These are phyloP conservation scores for Tetrahymena borealis DNA, from an alignment of 73 alveolate species.

Conservation along the genomic window DNA sequence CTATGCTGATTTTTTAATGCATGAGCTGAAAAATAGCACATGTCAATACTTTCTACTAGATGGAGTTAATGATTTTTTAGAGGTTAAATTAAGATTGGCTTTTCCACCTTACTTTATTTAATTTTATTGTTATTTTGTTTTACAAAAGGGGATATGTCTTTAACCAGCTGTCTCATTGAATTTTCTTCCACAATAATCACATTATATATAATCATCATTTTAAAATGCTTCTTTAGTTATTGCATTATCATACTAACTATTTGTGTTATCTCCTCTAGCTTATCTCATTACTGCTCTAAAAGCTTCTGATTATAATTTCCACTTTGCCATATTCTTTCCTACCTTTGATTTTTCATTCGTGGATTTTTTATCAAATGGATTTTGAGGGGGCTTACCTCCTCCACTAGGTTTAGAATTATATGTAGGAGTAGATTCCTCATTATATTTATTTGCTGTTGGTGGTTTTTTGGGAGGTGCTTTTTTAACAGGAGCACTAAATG, in stretches of 20 bases:
- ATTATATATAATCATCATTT: neutral
- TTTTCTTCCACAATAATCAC: neutral
- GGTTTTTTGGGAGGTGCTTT: neutral
- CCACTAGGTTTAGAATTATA: neutral
- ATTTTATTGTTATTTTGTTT: neutral
- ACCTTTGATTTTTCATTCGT: neutral
- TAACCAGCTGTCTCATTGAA: neutral
- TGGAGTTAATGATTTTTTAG: neutral
- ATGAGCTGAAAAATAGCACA: too few relatives aligned
- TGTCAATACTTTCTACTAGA: neutral
- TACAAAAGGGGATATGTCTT: neutral
- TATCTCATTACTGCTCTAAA: slow-evolving; percentile 45
- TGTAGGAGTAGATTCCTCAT: neutral
- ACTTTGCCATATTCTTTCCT: slow-evolving; percentile 13
- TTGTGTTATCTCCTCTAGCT: slow-evolving; percentile 37
- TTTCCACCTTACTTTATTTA: neutral
- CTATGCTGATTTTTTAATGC: neutral
- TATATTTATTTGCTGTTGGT: neutral
- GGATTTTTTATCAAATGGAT: neutral
- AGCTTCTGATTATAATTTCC: slow-evolving; percentile 51
- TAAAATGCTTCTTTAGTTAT: neutral
- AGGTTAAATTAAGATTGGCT: neutral
- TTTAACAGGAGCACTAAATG: neutral
- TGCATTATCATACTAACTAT: neutral
- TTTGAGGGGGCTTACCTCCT: neutral